Percentiles rank a stretch among this genome's conserved stretches.
These are phyloP conservation scores for Selaginella tamariscina DNA, from an alignment of 75 land plant species.

Conservation along the genomic window DNA sequence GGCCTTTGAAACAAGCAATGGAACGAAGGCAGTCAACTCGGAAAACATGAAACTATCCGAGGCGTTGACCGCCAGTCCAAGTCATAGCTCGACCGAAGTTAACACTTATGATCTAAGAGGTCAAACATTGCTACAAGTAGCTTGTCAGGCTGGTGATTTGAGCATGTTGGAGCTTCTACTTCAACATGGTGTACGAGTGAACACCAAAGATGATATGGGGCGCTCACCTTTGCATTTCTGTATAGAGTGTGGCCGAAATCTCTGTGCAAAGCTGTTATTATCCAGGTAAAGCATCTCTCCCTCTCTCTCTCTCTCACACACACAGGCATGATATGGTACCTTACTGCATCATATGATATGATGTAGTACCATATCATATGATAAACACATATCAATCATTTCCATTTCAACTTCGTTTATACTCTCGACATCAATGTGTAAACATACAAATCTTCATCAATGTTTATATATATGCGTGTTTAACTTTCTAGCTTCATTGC, in stretches of 20 bases:
- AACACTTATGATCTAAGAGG: neutral
- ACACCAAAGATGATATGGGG: conserved; percentile 52
- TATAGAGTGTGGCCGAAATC: conserved; percentile 36
- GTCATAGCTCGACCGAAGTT: neutral
- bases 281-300: conserved; percentile 40
- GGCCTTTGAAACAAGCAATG: neutral
- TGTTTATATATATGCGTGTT: no score
- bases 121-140: conserved; percentile 56
- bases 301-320: no score
- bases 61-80: neutral
- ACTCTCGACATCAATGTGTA: no score
- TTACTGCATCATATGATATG: no score
- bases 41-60: no score
- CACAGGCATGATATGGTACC: no score
- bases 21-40: neutral
- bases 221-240: conserved; percentile 89
- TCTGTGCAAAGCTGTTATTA: conserved; percentile 65
- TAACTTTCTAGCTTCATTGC: no score
- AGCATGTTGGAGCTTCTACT: conserved; percentile 70
- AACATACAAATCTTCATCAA: no score
- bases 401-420: no score
- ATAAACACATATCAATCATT: no score
- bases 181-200: conserved; percentile 83
- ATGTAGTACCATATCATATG: no score
- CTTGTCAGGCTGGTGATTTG: conserved; percentile 61